A percentile compares a stretch with the other conserved stretches of the same genome.
phyloP scores from a whole-genome alignment of 2,329 filamentous ascomycete genomes.

The Chaetomium globosum region DNA sequence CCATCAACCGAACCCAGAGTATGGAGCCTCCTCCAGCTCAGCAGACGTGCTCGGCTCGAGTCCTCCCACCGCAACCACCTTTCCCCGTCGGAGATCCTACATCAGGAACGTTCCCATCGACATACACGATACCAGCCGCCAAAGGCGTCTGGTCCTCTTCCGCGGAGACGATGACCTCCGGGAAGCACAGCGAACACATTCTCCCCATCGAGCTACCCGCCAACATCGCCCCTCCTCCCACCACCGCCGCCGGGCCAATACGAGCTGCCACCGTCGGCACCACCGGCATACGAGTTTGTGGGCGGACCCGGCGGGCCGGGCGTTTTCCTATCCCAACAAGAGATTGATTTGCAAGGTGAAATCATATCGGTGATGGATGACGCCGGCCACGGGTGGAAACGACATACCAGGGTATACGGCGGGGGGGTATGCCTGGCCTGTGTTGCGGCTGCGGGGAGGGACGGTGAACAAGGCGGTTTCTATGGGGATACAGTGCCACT shows the following conservation, averaged over 20 bases:
- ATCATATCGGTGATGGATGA: slow-evolving; percentile 54
- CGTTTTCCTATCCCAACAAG: slow-evolving; percentile 35
- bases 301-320: slow-evolving; percentile 35
- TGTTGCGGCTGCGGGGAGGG: slow-evolving; percentile 48
- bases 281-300: slow-evolving; percentile 38
- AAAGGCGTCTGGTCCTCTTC: slow-evolving; percentile 26
- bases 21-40: slow-evolving; percentile 44
- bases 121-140: slow-evolving; percentile 30
- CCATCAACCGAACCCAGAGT: slow-evolving; percentile 54
- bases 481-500: slow-evolving; percentile 59
- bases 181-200: slow-evolving; percentile 38
- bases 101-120: slow-evolving; percentile 35
- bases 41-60: slow-evolving; percentile 34
- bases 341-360: slow-evolving; percentile 53
- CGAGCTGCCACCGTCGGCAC: slow-evolving; percentile 29
- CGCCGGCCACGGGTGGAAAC: slow-evolving; percentile 56
- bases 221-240: slow-evolving; percentile 52
- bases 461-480: slow-evolving; percentile 47
- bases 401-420: slow-evolving; percentile 62
- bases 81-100: slow-evolving; percentile 33
- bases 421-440: slow-evolving; percentile 61
- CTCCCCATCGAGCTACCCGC: slow-evolving; percentile 54
- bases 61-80: slow-evolving; percentile 24
- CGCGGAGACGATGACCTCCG: slow-evolving; percentile 24
- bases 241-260: slow-evolving; percentile 49